Percentiles rank a stretch among this genome's conserved stretches.
Conservation (phyloP, 495 filamentous ascomycete species). For the Cairneyella variabilis region DNA sequence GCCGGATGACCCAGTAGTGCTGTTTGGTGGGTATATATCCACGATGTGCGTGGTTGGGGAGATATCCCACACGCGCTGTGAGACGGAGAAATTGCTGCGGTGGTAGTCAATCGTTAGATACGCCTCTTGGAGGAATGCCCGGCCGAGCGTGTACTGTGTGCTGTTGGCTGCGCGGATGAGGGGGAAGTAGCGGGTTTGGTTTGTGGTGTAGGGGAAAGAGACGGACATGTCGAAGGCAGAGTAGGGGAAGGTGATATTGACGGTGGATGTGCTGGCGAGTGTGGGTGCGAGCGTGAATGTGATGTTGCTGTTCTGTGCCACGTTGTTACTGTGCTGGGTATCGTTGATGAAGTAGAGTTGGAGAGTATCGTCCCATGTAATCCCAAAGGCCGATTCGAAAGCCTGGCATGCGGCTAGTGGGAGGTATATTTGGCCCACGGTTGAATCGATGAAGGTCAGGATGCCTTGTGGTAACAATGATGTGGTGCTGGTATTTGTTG, state of each 20-base stretch:
- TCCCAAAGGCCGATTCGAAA: slow-evolving; percentile 50
- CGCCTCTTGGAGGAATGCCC: slow-evolving; percentile 55
- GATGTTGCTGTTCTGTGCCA: slow-evolving; percentile 42
- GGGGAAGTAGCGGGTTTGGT: slow-evolving; percentile 45
- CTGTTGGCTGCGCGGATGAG: slow-evolving; percentile 45
- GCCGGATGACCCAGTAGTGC: background rate
- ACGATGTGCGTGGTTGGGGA: background rate
- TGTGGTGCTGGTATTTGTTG: slow-evolving; percentile 15
- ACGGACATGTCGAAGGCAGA: slow-evolving; percentile 46
- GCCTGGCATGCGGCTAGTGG: slow-evolving; percentile 45
- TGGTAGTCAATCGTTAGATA: slow-evolving; percentile 27
- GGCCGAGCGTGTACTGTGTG: slow-evolving; percentile 50
- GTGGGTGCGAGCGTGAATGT: slow-evolving; percentile 35
- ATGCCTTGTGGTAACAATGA: slow-evolving; percentile 27
- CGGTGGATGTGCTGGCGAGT: slow-evolving; percentile 26
- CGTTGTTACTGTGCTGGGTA: slow-evolving; percentile 35
- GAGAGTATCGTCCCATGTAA: slow-evolving; percentile 39
- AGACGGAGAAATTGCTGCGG: slow-evolving; percentile 2
- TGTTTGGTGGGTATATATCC: background rate
- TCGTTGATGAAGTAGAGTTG: slow-evolving; percentile 51
- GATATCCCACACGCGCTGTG: background rate
- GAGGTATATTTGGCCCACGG: slow-evolving; percentile 50
- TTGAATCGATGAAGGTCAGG: slow-evolving; percentile 47
- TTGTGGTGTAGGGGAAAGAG: slow-evolving; percentile 31
- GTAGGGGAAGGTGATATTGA: slow-evolving; percentile 51